Conservation (phyloP, 1,284 basidiomycete species). For the Malassezia slooffiae region DNA sequence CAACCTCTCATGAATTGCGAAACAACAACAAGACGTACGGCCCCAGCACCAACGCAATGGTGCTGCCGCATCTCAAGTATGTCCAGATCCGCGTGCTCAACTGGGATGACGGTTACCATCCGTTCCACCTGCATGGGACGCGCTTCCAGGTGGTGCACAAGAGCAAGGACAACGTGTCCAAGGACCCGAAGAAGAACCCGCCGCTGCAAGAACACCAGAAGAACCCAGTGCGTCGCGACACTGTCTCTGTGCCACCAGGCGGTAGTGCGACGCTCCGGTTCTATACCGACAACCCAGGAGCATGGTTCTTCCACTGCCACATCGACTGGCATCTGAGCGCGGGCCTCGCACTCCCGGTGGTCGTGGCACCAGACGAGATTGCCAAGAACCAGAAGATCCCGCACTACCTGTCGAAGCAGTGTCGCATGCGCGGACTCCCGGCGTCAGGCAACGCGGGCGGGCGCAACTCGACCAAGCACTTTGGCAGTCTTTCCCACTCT, state of each 20-base stretch:
- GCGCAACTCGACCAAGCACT: slow-evolving; percentile 24
- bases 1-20: too few relatives aligned
- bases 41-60: slow-evolving; percentile 51
- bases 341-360: slow-evolving; percentile 62
- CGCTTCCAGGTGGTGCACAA: slow-evolving; percentile 56
- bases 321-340: slow-evolving; percentile 59
- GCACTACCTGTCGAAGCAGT: slow-evolving; percentile 58
- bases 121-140: slow-evolving; percentile 42
- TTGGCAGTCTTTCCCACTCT: too few relatives aligned
- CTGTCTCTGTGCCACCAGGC: slow-evolving; percentile 53
- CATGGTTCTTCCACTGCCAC: slow-evolving; percentile 49
- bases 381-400: slow-evolving; percentile 51
- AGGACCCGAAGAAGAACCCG: slow-evolving; percentile 69
- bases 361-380: slow-evolving; percentile 58
- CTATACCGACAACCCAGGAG: slow-evolving; percentile 58
- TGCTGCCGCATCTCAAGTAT: slow-evolving; percentile 62
- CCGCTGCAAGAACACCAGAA: slow-evolving; percentile 62
- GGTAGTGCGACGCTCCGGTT: slow-evolving; percentile 60
- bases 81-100: slow-evolving; percentile 73
- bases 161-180: slow-evolving; percentile 63
- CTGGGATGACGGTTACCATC: slow-evolving; percentile 62
- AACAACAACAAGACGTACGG: slow-evolving; percentile 5
- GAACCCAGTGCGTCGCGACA: slow-evolving; percentile 77
- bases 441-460: slow-evolving; percentile 44
- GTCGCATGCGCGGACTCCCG: slow-evolving; percentile 55